phyloP scores from a whole-genome alignment of 1,284 basidiomycete genomes.

The Naganishia sp. region DNA sequence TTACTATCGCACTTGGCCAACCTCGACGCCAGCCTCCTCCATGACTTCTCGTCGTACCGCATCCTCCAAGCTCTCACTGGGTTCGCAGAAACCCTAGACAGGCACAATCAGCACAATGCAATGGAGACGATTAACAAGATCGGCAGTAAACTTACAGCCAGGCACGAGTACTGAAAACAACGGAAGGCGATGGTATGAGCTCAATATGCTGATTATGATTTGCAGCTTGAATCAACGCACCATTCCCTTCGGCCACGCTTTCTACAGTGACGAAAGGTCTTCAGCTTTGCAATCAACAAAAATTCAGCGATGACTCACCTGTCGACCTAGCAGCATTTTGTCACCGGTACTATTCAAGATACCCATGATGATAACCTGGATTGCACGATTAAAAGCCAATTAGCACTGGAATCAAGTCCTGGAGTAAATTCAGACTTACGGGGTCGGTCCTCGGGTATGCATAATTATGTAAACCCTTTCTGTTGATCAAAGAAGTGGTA shows the following conservation, averaged over 20 bases:
- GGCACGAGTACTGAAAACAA: slow-evolving; percentile 68
- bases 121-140: slow-evolving; percentile 64
- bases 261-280: slow-evolving; percentile 37
- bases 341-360: slow-evolving; percentile 75
- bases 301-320: slow-evolving; percentile 59
- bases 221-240: slow-evolving; percentile 33
- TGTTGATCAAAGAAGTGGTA: slow-evolving; percentile 44
- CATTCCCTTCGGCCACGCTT: slow-evolving; percentile 53
- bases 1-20: slow-evolving; percentile 82
- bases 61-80: slow-evolving; percentile 87
- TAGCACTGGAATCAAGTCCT: background rate
- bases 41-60: slow-evolving; percentile 89
- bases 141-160: slow-evolving; percentile 57
- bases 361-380: slow-evolving; percentile 83
- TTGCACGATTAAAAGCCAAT: slow-evolving; percentile 16
- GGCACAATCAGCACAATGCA: slow-evolving; percentile 73
- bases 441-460: slow-evolving; percentile 83
- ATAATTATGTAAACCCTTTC: slow-evolving; percentile 82
- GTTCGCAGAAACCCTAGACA: slow-evolving; percentile 74
- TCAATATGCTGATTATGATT: no score
- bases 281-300: background rate
- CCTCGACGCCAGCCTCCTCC: slow-evolving; percentile 89
- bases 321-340: slow-evolving; percentile 81
- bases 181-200: background rate
- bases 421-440: slow-evolving; percentile 37